phyloP scores from a whole-genome alignment of 176 grass and related monocot species.

The Elymus sibiricus region DNA sequence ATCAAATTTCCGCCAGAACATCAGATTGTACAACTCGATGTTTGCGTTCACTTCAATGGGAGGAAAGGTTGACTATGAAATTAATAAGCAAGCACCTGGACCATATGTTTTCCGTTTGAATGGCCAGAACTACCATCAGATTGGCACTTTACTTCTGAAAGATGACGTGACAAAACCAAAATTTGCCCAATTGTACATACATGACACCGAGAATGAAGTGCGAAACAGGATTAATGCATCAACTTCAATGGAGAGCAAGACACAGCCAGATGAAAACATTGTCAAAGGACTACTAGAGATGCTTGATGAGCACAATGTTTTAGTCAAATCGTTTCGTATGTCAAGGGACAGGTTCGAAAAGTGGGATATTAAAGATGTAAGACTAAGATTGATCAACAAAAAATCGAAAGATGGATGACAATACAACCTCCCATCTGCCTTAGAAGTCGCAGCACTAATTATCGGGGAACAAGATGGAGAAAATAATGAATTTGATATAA shows the following conservation, averaged over 20 bases:
- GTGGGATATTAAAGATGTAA: neutral
- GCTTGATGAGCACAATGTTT: slow-evolving; percentile 26
- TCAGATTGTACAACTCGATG: too few relatives aligned
- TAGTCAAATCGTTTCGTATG: slow-evolving; percentile 30
- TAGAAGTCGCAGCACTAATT: slow-evolving; percentile 5
- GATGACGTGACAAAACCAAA: too few relatives aligned
- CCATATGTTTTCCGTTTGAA: too few relatives aligned
- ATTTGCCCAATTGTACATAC: too few relatives aligned
- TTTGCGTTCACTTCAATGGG: too few relatives aligned
- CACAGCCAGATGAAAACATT: neutral
- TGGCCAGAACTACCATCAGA: too few relatives aligned
- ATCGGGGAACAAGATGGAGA: neutral
- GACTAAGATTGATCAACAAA: neutral
- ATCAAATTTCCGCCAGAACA: too few relatives aligned
- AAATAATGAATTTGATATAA: neutral
- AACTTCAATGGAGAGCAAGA: neutral
- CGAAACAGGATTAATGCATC: too few relatives aligned
- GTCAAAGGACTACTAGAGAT: neutral
- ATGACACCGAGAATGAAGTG: too few relatives aligned
- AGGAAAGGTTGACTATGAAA: too few relatives aligned
- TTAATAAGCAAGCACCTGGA: too few relatives aligned
- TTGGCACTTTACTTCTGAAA: too few relatives aligned
- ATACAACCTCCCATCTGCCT: slow-evolving; percentile 9
- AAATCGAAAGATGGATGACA: neutral
- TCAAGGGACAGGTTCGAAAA: slow-evolving; percentile 1